Evolutionary conservation across 2,329 filamentous ascomycete genomes (phyloP).

Genomic region (Didymella segeticola): DNA sequence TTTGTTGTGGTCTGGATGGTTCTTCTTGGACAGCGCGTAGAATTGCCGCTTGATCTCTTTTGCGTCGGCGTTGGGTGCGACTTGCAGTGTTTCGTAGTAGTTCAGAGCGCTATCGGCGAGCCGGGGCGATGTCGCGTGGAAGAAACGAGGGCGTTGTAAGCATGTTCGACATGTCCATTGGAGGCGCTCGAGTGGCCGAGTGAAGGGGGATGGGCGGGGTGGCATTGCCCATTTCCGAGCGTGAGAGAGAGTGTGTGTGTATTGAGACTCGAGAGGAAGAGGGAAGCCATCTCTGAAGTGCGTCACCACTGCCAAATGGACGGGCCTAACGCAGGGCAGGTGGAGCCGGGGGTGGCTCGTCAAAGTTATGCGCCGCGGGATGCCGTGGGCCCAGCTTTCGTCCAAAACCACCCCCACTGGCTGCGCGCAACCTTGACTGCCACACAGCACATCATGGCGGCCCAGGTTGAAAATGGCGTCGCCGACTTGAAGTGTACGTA

Average conservation of each 20-base stretch:
- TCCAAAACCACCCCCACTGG: slow-evolving; percentile 6
- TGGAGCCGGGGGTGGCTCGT: slow-evolving; percentile 13
- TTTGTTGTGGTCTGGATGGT: slow-evolving; percentile 92
- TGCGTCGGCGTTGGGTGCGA: slow-evolving; percentile 72
- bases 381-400: slow-evolving; percentile 20
- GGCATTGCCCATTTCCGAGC: slow-evolving; percentile 37
- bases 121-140: slow-evolving; percentile 55
- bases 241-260: not conserved
- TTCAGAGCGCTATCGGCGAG: slow-evolving; percentile 57
- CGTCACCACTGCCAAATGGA: slow-evolving; percentile 38
- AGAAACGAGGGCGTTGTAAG: slow-evolving; percentile 32
- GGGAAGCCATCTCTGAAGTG: slow-evolving; percentile 21
- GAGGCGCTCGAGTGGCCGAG: slow-evolving; percentile 21
- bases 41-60: slow-evolving; percentile 91
- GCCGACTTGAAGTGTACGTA: slow-evolving; percentile 48
- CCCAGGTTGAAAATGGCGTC: slow-evolving; percentile 46
- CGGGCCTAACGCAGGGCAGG: slow-evolving; percentile 18
- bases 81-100: slow-evolving; percentile 82
- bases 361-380: slow-evolving; percentile 14
- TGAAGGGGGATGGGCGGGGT: slow-evolving; percentile 25
- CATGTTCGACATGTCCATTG: slow-evolving; percentile 30
- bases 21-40: slow-evolving; percentile 86
- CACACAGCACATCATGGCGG: slow-evolving; percentile 43
- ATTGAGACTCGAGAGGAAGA: no score
- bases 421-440: slow-evolving; percentile 4